phyloP scores from a whole-genome alignment of 768 basidiomycete genomes.

The Fomitopsis pulvina region DNA sequence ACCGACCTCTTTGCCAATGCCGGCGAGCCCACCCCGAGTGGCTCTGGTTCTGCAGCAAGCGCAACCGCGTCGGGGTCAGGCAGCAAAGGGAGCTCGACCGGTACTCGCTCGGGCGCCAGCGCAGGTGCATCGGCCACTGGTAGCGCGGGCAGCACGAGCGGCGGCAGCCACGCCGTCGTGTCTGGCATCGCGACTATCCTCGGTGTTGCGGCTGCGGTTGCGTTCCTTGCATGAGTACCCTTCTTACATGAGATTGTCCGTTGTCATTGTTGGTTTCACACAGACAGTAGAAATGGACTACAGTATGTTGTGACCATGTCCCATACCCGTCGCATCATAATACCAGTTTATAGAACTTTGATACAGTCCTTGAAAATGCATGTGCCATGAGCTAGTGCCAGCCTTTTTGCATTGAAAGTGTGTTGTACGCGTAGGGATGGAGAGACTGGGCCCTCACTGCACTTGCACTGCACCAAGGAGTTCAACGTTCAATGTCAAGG shows the following conservation, averaged over 20 bases:
- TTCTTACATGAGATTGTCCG: no score
- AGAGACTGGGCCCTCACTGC: no score
- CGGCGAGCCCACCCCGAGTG: conserved; percentile 12
- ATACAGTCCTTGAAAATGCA: no score
- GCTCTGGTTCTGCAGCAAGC: conserved; percentile 9
- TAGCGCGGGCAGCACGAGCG: conserved; percentile 7
- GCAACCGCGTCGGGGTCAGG: conserved; percentile 14
- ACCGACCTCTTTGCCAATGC: conserved; percentile 28
- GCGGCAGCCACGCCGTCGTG: conserved; percentile 16
- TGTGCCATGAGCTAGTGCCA: no score
- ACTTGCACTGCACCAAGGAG: no score
- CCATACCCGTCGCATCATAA: not conserved
- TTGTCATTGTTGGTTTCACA: no score
- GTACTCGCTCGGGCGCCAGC: conserved; percentile 4
- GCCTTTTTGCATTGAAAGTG: no score
- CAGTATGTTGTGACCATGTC: not conserved
- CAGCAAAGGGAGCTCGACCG: conserved; percentile 11
- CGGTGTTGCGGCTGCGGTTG: conserved; percentile 28
- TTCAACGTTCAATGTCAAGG: no score
- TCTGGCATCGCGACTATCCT: conserved; percentile 26
- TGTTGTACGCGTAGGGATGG: no score
- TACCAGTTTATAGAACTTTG: not conserved
- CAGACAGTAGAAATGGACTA: conserved; percentile 3
- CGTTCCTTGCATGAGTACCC: conserved; percentile 28
- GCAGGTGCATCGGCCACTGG: conserved; percentile 12